A percentile compares a stretch with the other conserved stretches of the same genome.
Conservation (phyloP, 2,329 filamentous ascomycete genomes). For the Xylariales sp. region DNA sequence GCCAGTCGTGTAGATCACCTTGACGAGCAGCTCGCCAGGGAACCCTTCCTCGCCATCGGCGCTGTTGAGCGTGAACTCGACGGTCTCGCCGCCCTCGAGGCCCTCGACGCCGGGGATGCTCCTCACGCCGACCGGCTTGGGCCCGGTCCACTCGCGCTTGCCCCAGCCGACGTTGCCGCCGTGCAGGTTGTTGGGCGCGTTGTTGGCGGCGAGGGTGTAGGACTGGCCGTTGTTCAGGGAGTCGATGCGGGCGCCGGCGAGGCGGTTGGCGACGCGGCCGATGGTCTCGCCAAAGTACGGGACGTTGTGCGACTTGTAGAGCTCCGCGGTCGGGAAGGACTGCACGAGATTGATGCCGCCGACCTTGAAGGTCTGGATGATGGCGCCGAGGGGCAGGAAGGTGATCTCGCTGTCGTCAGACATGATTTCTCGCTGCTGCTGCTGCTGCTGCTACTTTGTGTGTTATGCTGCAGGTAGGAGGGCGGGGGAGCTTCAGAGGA, state of each 20-base stretch:
- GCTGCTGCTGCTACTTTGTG: too few species aligned
- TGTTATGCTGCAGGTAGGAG: too few species aligned
- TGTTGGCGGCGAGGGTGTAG: constrained; percentile 70
- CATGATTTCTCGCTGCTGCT: too few species aligned
- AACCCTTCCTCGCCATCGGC: constrained; percentile 84
- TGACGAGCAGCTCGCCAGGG: constrained; percentile 77
- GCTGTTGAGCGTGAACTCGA: constrained; percentile 64
- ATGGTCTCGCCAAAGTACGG: constrained; percentile 93
- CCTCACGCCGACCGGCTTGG: constrained; percentile 52
- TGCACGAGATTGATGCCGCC: constrained; percentile 83
- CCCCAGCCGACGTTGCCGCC: constrained; percentile 76
- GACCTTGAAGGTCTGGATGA: constrained; percentile 77
- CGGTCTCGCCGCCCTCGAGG: constrained; percentile 58
- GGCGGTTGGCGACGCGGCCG: constrained; percentile 78
- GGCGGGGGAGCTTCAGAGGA: too few species aligned
- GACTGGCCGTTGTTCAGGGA: constrained; percentile 63
- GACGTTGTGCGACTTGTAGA: constrained; percentile 70
- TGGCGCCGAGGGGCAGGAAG: constrained; percentile 73
- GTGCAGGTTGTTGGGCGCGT: constrained; percentile 72
- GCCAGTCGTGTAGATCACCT: constrained; percentile 73
- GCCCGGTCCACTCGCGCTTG: constrained; percentile 72
- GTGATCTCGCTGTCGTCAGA: constrained; percentile 38
- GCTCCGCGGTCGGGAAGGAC: constrained; percentile 70
- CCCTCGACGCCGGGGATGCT: constrained; percentile 45
- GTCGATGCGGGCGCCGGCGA: constrained; percentile 66